Evolutionary conservation across 148 eudicot species (phyloP).

Genomic region (Euryodendron excelsum): DNA sequence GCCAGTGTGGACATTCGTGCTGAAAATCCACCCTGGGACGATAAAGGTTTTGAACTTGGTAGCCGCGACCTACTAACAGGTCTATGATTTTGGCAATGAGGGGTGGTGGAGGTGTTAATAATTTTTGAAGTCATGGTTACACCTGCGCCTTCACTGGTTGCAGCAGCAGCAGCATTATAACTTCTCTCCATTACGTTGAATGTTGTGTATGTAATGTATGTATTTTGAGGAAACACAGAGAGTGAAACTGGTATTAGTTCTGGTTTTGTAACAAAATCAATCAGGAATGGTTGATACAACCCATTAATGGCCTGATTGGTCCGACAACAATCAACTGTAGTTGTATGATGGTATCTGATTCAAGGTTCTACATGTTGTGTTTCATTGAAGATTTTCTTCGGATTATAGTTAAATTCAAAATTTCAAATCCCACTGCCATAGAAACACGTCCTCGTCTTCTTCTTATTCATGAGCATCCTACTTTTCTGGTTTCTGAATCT

Average conservation of each 20-base stretch:
- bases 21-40: constrained; percentile 2
- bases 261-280: constrained; percentile 13
- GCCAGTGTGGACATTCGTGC: constrained; percentile 35
- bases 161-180: neutral
- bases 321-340: neutral
- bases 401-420: too few relatives aligned
- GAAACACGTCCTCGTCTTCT: too few relatives aligned
- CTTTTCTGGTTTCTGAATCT: too few relatives aligned
- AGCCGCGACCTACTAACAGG: constrained; percentile 18
- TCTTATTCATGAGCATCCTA: too few relatives aligned
- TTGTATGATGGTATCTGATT: neutral
- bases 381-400: too few relatives aligned
- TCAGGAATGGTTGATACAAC: constrained; percentile 18
- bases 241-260: neutral
- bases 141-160: too few relatives aligned
- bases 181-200: neutral
- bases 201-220: neutral
- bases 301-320: neutral
- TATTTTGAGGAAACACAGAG: neutral
- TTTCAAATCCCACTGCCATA: too few relatives aligned
- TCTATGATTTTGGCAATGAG: neutral
- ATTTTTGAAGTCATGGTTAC: too few relatives aligned
- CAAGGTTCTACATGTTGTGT: neutral
- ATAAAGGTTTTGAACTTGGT: neutral
- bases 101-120: neutral